Percentiles rank a stretch among this genome's conserved stretches.
phyloP scores from a whole-genome alignment of 139 green algal species.

The Yamagishiella unicocca region DNA sequence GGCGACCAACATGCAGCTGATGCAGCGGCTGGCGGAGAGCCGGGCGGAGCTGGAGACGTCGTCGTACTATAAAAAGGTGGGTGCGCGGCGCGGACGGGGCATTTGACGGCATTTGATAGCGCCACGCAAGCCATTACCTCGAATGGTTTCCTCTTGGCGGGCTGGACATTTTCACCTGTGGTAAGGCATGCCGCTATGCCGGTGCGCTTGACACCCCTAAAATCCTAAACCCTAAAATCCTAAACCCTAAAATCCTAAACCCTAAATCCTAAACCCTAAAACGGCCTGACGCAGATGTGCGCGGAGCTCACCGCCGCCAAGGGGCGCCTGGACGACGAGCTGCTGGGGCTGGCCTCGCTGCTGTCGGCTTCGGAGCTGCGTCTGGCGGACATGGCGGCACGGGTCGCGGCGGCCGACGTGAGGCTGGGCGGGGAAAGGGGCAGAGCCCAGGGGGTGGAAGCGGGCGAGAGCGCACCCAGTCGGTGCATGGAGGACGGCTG shows the following conservation, averaged over 20 bases:
- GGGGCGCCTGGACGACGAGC: conserved; percentile 64
- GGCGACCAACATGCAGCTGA: conserved; percentile 50
- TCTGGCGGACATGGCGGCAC: conserved; percentile 46
- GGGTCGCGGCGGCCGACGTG: conserved; percentile 45
- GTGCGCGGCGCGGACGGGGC: not conserved
- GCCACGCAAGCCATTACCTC: too few relatives aligned
- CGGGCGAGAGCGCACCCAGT: too few relatives aligned
- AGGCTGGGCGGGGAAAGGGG: not conserved
- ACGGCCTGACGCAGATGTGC: conserved; percentile 55
- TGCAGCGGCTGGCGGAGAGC: conserved; percentile 63
- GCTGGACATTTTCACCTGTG: too few relatives aligned
- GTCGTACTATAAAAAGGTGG: conserved; percentile 70
- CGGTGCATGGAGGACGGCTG: too few relatives aligned
- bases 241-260: too few relatives aligned
- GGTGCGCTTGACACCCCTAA: too few relatives aligned
- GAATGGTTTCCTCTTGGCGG: too few relatives aligned
- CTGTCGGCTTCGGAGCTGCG: conserved; percentile 61
- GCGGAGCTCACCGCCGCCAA: conserved; percentile 58
- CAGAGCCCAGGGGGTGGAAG: too few relatives aligned
- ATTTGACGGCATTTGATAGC: too few relatives aligned
- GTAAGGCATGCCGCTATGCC: too few relatives aligned
- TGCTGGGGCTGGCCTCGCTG: conserved; percentile 62
- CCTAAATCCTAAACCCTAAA: too few relatives aligned
- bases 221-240: too few relatives aligned
- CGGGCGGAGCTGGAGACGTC: conserved; percentile 59